Conservation (phyloP, 768 basidiomycete species). For the Psilocybe azurescens region DNA sequence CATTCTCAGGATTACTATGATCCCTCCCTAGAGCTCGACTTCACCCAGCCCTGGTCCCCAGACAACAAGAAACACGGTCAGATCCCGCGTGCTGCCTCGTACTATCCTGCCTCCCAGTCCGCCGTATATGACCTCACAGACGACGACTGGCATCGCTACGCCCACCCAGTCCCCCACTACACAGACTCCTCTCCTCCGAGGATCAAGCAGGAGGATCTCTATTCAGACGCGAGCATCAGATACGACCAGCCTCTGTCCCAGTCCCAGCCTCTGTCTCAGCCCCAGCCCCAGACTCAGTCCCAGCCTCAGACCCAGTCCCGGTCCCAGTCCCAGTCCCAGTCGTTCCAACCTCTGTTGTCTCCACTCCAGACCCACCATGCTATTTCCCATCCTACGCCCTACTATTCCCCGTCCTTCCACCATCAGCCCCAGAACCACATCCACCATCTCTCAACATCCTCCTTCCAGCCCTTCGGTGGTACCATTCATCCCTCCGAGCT, state of each 20-base stretch:
- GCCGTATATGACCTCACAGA: conserved; percentile 29
- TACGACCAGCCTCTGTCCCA: conserved; percentile 9
- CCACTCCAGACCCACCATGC: conserved; percentile 16
- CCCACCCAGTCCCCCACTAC: conserved; percentile 12
- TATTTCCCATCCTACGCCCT: conserved; percentile 15
- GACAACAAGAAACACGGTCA: conserved; percentile 1
- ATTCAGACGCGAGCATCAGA: conserved; percentile 4
- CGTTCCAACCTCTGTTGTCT: conserved; percentile 12
- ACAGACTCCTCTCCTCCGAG: conserved; percentile 23
- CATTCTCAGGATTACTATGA: conserved; percentile 5
- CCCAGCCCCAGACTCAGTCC: conserved; percentile 5
- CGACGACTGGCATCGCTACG: conserved; percentile 27
- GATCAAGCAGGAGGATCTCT: conserved; percentile 31
- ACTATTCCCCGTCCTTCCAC: conserved; percentile 23
- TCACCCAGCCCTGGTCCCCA: neutral
- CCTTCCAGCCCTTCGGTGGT: conserved; percentile 19
- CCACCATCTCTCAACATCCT: conserved; percentile 16
- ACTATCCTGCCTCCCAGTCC: conserved; percentile 19
- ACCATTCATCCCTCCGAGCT: conserved; percentile 33
- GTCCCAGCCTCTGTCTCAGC: conserved; percentile 15
- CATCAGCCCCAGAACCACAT: conserved; percentile 21
- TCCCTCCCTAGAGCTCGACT: neutral
- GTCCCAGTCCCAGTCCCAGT: conserved; percentile 6
- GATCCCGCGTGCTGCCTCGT: conserved; percentile 20
- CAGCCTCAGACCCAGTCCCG: neutral